Evolutionary conservation across 2,329 filamentous ascomycete genomes (phyloP), one percentile per base, ranked within the genome.

Genomic region (Verticillium nubilum): DNA sequence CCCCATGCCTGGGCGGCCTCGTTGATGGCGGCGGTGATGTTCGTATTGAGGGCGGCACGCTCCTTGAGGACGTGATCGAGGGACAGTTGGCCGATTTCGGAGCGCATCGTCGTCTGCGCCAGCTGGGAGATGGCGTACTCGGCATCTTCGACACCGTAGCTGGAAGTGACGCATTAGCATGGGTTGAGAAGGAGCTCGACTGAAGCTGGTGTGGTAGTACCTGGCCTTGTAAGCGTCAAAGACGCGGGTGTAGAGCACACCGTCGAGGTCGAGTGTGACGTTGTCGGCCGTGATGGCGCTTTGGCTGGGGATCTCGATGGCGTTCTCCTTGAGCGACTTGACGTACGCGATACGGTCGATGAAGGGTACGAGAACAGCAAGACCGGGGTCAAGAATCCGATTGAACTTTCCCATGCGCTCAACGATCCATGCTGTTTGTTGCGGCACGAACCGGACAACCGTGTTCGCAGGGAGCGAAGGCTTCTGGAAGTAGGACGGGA

Each of bases 391-490:
- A 56, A 99, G 80, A 69, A 99, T 97, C 62, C 93, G 86, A 77
- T 91, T 89, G 80, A 97, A 99, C 76, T 93, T 95, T 69, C 95
- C 95, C 95, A 99, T 99, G 71, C 95, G 93, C 84, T 99, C 95
- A 60, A 99, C 95, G 61, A 99, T 94, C 95, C 95, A 99, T 74
- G 95, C 95, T 68, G 94, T 98, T 80, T 99, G 95, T 77, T 99
- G 95, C n/a, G 95, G 95, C 50, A 99, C 95, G 76, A 98, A 99
- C 62, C 94, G 91, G 68, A 99, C 81, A 63, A 99, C 81, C 4
- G 95, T 99, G 77, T 99, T 99, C 67, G 93, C 91, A 28, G 95
- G 95, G 57, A 97, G 82, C 25, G 83, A 80, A 13, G 82, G 79
- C 64, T 84, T 84, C 71, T 90, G 88, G 75, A 96, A 96, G 76